These are phyloP conservation scores for Rubia balearica DNA, from an alignment of 305 asterid species.

Conservation along the genomic window DNA sequence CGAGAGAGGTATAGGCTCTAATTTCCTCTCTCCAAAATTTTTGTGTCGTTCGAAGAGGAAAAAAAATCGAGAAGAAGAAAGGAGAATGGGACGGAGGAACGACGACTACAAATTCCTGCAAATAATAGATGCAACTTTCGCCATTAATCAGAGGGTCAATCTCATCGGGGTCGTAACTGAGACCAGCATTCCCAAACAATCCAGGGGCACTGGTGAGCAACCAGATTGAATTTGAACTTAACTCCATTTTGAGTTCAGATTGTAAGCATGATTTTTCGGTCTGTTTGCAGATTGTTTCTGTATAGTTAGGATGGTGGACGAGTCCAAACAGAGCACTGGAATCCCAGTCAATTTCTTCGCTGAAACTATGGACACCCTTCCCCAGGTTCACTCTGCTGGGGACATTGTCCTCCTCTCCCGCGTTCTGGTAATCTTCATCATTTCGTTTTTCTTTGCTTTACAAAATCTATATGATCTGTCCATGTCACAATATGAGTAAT, in stretches of 20 bases:
- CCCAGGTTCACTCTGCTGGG: conserved; percentile 48
- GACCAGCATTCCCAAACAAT: conserved; percentile 42
- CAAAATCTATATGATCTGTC: neutral
- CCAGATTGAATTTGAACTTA: neutral
- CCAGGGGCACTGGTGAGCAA: conserved; percentile 60
- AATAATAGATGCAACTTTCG: conserved; percentile 45
- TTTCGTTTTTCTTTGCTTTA: neutral
- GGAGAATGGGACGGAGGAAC: conserved; percentile 20
- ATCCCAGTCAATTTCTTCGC: conserved; percentile 41
- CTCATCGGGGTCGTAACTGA: conserved; percentile 60
- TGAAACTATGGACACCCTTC: conserved; percentile 55
- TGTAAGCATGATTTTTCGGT: neutral
- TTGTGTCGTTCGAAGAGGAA: neutral
- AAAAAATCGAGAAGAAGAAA: neutral
- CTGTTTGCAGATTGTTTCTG: conserved; percentile 47
- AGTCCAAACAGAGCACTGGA: conserved; percentile 46
- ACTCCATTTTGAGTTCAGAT: neutral
- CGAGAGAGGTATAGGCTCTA: neutral
- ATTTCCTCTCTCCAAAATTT: neutral
- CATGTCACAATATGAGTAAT: neutral
- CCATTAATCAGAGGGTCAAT: conserved; percentile 58
- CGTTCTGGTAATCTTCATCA: conserved; percentile 45
- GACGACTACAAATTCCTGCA: conserved; percentile 51
- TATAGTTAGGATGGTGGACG: conserved; percentile 47
- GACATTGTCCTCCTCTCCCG: conserved; percentile 51